A percentile compares a stretch with the other conserved stretches of the same genome.
phyloP scores from a whole-genome alignment of 495 filamentous ascomycete genomes.

The Letharia columbiana region DNA sequence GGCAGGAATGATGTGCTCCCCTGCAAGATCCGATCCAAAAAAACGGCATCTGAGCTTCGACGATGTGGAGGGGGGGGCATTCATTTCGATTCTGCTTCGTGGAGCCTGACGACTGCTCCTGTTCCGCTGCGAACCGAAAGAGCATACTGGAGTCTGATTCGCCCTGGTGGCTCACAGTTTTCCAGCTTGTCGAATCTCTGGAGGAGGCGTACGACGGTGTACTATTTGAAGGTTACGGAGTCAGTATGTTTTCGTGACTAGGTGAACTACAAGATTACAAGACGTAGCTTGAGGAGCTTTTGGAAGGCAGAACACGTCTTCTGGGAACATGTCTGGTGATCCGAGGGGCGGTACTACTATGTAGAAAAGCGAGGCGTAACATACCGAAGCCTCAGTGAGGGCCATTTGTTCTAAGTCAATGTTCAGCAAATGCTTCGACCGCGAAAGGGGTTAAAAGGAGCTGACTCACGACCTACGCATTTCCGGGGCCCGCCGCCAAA shows the following conservation, averaged over 20 bases:
- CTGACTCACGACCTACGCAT: conserved; percentile 16
- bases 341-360: not conserved
- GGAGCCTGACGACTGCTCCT: conserved; percentile 7
- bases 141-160: conserved; percentile 2
- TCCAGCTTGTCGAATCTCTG: conserved; percentile 38
- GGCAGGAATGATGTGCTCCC: not conserved
- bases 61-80: not conserved
- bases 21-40: not conserved
- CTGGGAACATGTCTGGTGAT: not conserved
- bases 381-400: conserved; percentile 31
- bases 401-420: conserved; percentile 30
- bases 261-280: too few species aligned
- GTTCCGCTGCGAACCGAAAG: conserved; percentile 12
- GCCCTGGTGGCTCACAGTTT: conserved; percentile 15
- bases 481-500: conserved; percentile 43
- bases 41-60: not conserved
- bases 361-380: not conserved
- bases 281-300: not conserved
- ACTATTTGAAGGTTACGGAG: conserved; percentile 10
- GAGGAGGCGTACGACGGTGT: conserved; percentile 37
- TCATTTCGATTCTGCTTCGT: not conserved
- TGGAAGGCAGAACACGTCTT: not conserved
- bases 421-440: not conserved
- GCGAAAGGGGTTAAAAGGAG: not conserved
- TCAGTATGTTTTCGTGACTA: not conserved